These are phyloP conservation scores for Inga oerstediana DNA, from an alignment of 306 rosid genomes.

Conservation along the genomic window DNA sequence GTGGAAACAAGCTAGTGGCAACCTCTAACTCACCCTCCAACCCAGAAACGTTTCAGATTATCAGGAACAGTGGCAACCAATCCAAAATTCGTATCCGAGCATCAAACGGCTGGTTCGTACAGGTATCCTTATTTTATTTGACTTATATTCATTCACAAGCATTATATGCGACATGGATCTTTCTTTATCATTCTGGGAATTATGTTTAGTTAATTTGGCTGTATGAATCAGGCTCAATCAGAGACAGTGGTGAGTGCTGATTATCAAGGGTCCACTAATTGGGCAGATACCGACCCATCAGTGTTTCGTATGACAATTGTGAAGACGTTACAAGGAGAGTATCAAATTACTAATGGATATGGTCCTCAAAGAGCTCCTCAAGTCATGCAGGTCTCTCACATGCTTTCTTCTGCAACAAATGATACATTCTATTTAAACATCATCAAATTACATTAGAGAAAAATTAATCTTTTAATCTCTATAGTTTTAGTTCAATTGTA, in stretches of 20 bases:
- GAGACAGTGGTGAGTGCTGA: slow-evolving; percentile 49
- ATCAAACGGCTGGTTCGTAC: slow-evolving; percentile 34
- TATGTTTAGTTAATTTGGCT: background rate
- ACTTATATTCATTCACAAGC: background rate
- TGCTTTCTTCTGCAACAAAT: background rate
- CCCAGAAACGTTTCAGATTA: slow-evolving; percentile 47
- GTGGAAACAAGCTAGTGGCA: background rate
- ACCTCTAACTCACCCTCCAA: slow-evolving; percentile 27
- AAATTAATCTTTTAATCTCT: no score
- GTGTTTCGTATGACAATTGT: slow-evolving; percentile 41
- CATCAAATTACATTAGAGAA: no score
- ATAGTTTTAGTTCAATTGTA: no score
- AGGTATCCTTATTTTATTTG: background rate
- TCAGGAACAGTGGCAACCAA: slow-evolving; percentile 41
- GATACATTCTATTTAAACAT: no score
- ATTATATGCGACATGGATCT: background rate
- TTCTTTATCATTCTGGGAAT: background rate
- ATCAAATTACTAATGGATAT: slow-evolving; percentile 66
- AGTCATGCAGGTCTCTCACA: slow-evolving; percentile 43
- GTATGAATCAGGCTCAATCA: slow-evolving; percentile 38
- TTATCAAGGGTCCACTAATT: slow-evolving; percentile 41
- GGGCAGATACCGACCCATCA: slow-evolving; percentile 63
- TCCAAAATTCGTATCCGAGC: slow-evolving; percentile 49
- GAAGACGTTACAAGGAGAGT: slow-evolving; percentile 44
- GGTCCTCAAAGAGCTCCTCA: slow-evolving; percentile 55